These are phyloP conservation scores for Podaxis sp. DNA, from an alignment of 768 basidiomycete species.

Conservation along the genomic window DNA sequence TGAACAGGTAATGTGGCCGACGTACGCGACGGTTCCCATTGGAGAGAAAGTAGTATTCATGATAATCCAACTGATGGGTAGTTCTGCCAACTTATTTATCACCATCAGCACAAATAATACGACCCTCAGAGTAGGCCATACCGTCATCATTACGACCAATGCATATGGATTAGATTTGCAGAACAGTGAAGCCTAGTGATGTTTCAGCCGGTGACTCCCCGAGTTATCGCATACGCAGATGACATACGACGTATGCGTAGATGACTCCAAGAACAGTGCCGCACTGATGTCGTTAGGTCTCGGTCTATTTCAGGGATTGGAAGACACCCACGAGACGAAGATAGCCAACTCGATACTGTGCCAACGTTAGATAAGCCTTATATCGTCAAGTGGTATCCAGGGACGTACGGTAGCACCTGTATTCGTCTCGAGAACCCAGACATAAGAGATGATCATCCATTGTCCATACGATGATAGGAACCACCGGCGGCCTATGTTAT, in stretches of 20 bases:
- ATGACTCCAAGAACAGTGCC: slow-evolving; percentile 34
- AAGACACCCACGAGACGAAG: neutral
- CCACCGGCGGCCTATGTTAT: slow-evolving; percentile 34
- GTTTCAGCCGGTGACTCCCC: neutral
- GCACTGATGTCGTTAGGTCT: slow-evolving; percentile 17
- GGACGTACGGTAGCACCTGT: slow-evolving; percentile 43
- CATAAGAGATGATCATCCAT: slow-evolving; percentile 51
- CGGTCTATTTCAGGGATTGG: too few relatives aligned
- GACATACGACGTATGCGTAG: slow-evolving; percentile 32
- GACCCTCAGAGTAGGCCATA: slow-evolving; percentile 19
- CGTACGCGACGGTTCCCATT: slow-evolving; percentile 44
- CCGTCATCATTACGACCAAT: slow-evolving; percentile 38
- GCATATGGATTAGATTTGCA: slow-evolving; percentile 42
- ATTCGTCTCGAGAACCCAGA: slow-evolving; percentile 53
- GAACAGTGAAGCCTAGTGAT: slow-evolving; percentile 36
- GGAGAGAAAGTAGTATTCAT: slow-evolving; percentile 37
- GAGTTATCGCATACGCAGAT: neutral
- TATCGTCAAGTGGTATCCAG: neutral
- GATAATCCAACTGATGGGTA: slow-evolving; percentile 46
- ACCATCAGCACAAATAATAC: neutral
- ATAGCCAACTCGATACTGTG: neutral
- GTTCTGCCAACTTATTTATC: slow-evolving; percentile 36
- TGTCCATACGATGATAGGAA: slow-evolving; percentile 39
- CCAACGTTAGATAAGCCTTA: neutral
- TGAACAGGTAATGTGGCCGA: slow-evolving; percentile 1